Percentiles rank a stretch among this genome's conserved stretches.
phyloP scores from a whole-genome alignment of 305 asterid species.

The Fraxinus baroniana region DNA sequence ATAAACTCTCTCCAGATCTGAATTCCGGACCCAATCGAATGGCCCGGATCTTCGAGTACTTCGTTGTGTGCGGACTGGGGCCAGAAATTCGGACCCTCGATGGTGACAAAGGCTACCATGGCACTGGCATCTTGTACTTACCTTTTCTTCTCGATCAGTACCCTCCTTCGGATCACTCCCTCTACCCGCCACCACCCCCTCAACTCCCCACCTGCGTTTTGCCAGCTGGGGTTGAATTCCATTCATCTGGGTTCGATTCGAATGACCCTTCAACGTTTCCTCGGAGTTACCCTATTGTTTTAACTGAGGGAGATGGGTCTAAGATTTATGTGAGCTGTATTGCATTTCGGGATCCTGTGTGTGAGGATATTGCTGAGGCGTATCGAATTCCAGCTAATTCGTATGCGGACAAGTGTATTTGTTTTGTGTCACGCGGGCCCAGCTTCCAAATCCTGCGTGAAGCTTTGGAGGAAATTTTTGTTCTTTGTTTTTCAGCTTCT shows the following conservation, averaged over 20 bases:
- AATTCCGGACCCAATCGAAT: conserved; percentile 20
- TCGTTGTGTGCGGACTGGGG: conserved; percentile 93
- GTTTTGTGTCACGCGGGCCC: conserved; percentile 85
- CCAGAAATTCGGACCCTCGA: conserved; percentile 92
- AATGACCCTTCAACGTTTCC: conserved; percentile 57
- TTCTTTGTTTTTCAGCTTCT: conserved; percentile 73
- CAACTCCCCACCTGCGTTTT: conserved; percentile 91
- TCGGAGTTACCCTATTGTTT: conserved; percentile 87
- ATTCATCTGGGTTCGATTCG: conserved; percentile 58
- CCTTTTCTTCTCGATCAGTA: conserved; percentile 80
- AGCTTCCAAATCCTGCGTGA: conserved; percentile 73
- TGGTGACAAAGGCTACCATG: conserved; percentile 77
- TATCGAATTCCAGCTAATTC: conserved; percentile 60
- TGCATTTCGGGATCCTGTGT: conserved; percentile 91
- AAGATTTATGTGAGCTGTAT: conserved; percentile 92
- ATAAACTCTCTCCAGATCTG: conserved; percentile 2
- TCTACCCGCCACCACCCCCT: conserved; percentile 91
- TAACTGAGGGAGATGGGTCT: conserved; percentile 98
- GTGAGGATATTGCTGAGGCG: conserved; percentile 90
- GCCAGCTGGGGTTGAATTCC: conserved; percentile 91
- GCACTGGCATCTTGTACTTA: conserved; percentile 62
- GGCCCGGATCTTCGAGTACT: conserved; percentile 90
- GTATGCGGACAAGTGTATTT: conserved; percentile 90
- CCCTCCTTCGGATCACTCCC: conserved; percentile 72
- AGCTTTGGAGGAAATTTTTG: conserved; percentile 76